Conservation (phyloP, 805 yeast species). For the Pachysolen tannophilus region DNA sequence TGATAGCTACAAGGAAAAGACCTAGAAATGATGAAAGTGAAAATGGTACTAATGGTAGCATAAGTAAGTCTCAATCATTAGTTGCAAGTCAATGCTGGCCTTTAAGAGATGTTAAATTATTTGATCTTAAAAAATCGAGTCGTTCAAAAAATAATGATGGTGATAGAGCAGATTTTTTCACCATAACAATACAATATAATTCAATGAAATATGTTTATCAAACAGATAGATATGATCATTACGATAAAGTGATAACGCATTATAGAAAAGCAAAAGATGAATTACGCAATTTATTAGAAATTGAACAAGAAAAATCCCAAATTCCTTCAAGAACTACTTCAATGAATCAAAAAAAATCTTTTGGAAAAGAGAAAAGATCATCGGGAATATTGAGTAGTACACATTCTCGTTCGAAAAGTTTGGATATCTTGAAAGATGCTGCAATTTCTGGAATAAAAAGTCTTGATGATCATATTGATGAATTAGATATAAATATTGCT, state of each 20-base stretch:
- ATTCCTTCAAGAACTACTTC: constrained; percentile 3
- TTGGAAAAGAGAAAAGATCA: constrained; percentile 16
- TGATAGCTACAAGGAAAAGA: constrained; percentile 61
- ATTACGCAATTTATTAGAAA: constrained; percentile 44
- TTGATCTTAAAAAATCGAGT: not conserved
- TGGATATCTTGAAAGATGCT: constrained; percentile 27
- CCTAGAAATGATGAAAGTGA: constrained; percentile 23
- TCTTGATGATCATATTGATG: constrained; percentile 58
- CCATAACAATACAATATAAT: constrained; percentile 7
- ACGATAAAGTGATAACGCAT: constrained; percentile 42
- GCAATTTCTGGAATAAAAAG: constrained; percentile 25
- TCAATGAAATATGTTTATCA: constrained; percentile 44
- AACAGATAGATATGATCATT: constrained; percentile 54
- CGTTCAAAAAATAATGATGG: not conserved
- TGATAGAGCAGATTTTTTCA: constrained; percentile 16
- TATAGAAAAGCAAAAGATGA: constrained; percentile 58
- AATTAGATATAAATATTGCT: constrained; percentile 59
- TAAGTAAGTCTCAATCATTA: constrained; percentile 30
- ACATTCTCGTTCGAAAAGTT: constrained; percentile 50
- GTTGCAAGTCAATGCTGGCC: constrained; percentile 39
- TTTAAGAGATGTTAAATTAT: constrained; percentile 5
- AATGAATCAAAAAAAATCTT: constrained; percentile 13
- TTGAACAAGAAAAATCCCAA: constrained; percentile 32
- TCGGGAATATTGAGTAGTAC: constrained; percentile 26
- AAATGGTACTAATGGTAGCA: constrained; percentile 16